A percentile compares a stretch with the other conserved stretches of the same genome.
These are phyloP conservation scores for Mucor sp. DNA, from an alignment of 371 early-diverging fungal species.

Conservation along the genomic window DNA sequence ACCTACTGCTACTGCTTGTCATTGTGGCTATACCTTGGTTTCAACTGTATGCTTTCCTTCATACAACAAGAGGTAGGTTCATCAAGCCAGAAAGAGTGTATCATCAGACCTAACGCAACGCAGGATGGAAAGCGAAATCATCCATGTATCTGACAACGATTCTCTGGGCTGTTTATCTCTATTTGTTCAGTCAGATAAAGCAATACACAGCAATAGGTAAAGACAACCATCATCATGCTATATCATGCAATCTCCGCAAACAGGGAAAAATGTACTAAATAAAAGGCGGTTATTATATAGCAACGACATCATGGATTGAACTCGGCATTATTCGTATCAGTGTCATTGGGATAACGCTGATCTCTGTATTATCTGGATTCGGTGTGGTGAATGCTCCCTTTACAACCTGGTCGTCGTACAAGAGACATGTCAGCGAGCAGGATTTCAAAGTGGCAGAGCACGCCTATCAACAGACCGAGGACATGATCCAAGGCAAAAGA, in stretches of 20 bases:
- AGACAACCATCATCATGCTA: slow-evolving; percentile 16
- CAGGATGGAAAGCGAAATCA: slow-evolving; percentile 34
- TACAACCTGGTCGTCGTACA: slow-evolving; percentile 43
- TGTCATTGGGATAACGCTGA: slow-evolving; percentile 88
- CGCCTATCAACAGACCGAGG: slow-evolving; percentile 37
- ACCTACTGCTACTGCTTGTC: slow-evolving; percentile 65
- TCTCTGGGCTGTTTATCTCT: slow-evolving; percentile 66
- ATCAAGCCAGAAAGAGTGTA: neutral
- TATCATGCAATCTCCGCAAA: neutral
- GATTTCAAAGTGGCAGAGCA: slow-evolving; percentile 37
- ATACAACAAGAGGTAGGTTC: slow-evolving; percentile 33
- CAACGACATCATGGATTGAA: slow-evolving; percentile 51
- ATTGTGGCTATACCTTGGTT: slow-evolving; percentile 77
- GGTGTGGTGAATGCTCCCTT: slow-evolving; percentile 93
- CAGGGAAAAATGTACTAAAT: neutral
- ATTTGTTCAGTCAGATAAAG: slow-evolving; percentile 68
- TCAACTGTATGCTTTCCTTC: slow-evolving; percentile 69
- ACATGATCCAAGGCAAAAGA: slow-evolving; percentile 34
- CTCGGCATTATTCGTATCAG: slow-evolving; percentile 80
- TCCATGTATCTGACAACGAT: slow-evolving; percentile 41
- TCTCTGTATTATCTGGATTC: slow-evolving; percentile 92
- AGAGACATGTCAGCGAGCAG: slow-evolving; percentile 34
- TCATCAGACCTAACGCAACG: neutral
- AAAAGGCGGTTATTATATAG: neutral
- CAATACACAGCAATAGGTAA: slow-evolving; percentile 47